phyloP scores from a whole-genome alignment of 345 rosid species.

The Syzygium aqueum region DNA sequence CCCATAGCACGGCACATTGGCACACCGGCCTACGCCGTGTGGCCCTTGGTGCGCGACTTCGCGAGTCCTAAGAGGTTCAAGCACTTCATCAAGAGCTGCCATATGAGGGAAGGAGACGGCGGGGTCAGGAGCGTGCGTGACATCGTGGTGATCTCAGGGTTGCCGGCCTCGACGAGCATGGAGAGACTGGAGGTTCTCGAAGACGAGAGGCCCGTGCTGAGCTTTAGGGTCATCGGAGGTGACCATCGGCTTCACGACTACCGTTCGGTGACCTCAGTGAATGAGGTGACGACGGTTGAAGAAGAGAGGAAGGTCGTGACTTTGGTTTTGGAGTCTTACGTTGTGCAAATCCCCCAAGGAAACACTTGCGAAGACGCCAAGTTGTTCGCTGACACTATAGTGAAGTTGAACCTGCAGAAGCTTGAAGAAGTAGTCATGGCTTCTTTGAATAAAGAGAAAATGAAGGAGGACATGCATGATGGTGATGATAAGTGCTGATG shows the following conservation, averaged over 20 bases:
- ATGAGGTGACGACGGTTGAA: conserved; percentile 26
- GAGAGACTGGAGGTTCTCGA: conserved; percentile 72
- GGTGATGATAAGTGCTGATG: neutral
- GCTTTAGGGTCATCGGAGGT: conserved; percentile 79
- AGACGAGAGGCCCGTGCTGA: conserved; percentile 47
- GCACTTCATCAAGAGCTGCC: conserved; percentile 73
- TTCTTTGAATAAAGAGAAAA: conserved; percentile 17
- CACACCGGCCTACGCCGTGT: conserved; percentile 44
- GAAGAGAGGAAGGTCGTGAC: conserved; percentile 32
- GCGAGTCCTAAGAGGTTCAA: conserved; percentile 64
- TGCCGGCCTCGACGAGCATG: conserved; percentile 82
- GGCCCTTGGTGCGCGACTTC: conserved; percentile 62
- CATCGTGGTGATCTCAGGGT: conserved; percentile 59
- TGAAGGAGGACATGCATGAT: neutral
- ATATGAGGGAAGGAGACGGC: conserved; percentile 38
- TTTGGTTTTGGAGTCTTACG: conserved; percentile 63
- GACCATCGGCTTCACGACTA: conserved; percentile 75
- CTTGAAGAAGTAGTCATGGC: conserved; percentile 47
- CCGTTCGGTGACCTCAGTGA: conserved; percentile 67
- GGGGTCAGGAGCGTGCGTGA: conserved; percentile 55
- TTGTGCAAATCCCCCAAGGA: conserved; percentile 76
- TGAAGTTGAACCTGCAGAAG: conserved; percentile 84
- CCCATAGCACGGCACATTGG: conserved; percentile 56
- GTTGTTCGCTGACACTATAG: conserved; percentile 89
- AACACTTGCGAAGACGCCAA: conserved; percentile 66